Evolutionary conservation across 2,329 filamentous ascomycete genomes (phyloP).

Genomic region (Penicillium digitatum): DNA sequence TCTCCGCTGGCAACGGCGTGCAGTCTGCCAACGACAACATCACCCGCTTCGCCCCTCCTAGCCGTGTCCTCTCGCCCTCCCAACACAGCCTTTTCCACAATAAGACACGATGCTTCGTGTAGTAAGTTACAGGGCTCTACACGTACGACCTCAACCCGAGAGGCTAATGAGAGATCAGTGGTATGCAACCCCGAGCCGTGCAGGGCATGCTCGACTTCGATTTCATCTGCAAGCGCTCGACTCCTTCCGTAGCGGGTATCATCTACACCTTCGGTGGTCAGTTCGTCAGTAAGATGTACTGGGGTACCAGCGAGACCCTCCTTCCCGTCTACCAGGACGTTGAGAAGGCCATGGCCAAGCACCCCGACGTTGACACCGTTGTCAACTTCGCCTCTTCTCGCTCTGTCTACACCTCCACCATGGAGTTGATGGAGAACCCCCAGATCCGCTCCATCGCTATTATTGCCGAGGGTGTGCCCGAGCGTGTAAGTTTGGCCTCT

Average conservation of each 20-base stretch:
- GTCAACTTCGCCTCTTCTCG: constrained; percentile 99
- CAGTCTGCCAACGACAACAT: constrained; percentile 96
- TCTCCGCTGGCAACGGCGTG: constrained; percentile 51
- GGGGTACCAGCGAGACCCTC: constrained; percentile 98
- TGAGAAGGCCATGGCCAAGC: constrained; percentile 89
- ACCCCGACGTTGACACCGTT: constrained; percentile 92
- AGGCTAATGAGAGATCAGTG: constrained; percentile 48
- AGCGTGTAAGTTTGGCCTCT: constrained; percentile 63
- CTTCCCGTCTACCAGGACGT: constrained; percentile 96
- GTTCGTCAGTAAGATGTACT: constrained; percentile 99
- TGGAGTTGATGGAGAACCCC: constrained; percentile 96
- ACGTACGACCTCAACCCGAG: not conserved
- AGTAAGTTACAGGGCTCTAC: constrained; percentile 52
- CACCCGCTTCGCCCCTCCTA: constrained; percentile 88
- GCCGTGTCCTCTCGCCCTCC: constrained; percentile 84
- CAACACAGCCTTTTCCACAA: constrained; percentile 93
- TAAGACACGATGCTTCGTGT: constrained; percentile 99
- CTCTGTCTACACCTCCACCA: constrained; percentile 96
- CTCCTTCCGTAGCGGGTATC: constrained; percentile 94
- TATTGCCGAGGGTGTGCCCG: constrained; percentile 97
- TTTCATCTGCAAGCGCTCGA: constrained; percentile 99
- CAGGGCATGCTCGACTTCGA: constrained; percentile 98
- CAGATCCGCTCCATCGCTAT: constrained; percentile 99
- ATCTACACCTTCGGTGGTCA: constrained; percentile 99
- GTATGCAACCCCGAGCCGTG: constrained; percentile 90